These are phyloP conservation scores for Lentinula lateritia DNA, from an alignment of 768 basidiomycete genomes.

Conservation along the genomic window DNA sequence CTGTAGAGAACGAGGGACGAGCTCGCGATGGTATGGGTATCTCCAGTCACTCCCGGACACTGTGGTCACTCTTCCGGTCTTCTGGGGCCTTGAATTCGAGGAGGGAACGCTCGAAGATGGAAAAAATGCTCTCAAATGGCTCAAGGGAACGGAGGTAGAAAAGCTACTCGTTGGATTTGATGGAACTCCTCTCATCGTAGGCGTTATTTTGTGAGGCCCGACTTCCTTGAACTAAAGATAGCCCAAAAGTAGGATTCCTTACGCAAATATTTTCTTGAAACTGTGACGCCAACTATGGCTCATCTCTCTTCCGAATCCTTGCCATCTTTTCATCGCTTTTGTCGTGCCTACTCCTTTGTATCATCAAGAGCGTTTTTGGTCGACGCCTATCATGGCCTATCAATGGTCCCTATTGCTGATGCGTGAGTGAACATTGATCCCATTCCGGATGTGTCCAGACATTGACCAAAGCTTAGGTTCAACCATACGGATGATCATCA, in stretches of 20 bases:
- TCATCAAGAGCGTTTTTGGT: constrained; percentile 81
- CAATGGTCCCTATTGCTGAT: constrained; percentile 85
- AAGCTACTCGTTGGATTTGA: neutral
- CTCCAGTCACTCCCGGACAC: constrained; percentile 52
- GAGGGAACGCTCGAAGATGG: constrained; percentile 18
- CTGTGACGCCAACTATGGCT: neutral
- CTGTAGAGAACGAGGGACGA: constrained; percentile 38
- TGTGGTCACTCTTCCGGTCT: constrained; percentile 51
- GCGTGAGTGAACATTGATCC: constrained; percentile 39
- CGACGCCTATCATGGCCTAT: constrained; percentile 73
- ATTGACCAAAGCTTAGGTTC: constrained; percentile 40
- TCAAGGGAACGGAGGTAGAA: constrained; percentile 36
- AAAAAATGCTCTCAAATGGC: constrained; percentile 28
- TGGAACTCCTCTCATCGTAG: neutral
- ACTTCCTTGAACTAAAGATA: neutral
- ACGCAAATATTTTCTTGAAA: neutral
- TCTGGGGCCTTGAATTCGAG: constrained; percentile 40
- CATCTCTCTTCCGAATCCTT: neutral
- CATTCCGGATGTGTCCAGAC: neutral
- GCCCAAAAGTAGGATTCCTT: neutral
- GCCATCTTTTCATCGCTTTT: constrained; percentile 23
- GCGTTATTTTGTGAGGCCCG: neutral
- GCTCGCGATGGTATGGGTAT: constrained; percentile 62
- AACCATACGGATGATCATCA: constrained; percentile 68
- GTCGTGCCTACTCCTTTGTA: constrained; percentile 57